Conservation (phyloP, 768 basidiomycete species). For the Sarcodon aspratus region DNA sequence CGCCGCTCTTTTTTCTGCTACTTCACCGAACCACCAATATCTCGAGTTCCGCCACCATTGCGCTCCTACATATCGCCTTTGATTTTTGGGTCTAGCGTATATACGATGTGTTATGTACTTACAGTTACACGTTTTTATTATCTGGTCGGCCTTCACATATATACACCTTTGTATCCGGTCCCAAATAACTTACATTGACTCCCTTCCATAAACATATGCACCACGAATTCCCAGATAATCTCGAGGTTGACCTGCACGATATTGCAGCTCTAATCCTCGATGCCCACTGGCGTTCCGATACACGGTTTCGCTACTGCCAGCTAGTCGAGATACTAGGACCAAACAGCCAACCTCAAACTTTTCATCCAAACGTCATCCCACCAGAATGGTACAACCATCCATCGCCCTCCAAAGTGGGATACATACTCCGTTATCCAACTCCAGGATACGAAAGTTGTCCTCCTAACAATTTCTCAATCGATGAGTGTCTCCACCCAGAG, state of each 20-base stretch:
- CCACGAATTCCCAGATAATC: constrained; percentile 5
- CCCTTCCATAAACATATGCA: no score
- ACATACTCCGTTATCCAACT: constrained; percentile 4
- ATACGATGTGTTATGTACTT: no score
- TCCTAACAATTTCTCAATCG: constrained; percentile 2
- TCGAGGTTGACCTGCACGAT: constrained; percentile 11
- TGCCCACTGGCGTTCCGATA: constrained; percentile 5
- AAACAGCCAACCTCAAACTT: constrained; percentile 1
- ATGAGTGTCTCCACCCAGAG: constrained; percentile 5
- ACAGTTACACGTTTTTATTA: no score
- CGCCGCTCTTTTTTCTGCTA: no score
- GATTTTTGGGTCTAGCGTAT: no score
- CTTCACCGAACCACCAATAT: no score
- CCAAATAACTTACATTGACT: no score
- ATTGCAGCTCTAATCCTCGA: constrained; percentile 9
- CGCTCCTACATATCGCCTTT: no score
- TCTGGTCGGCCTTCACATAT: no score
- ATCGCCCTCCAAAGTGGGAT: constrained; percentile 2
- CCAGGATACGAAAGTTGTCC: background rate
- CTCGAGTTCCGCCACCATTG: no score
- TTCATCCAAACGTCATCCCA: constrained; percentile 3
- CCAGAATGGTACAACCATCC: background rate
- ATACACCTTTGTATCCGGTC: no score
- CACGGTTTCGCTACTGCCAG: constrained; percentile 6
- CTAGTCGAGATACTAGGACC: constrained; percentile 7